phyloP scores from a whole-genome alignment of 2,329 filamentous ascomycete species.

The Onygenales sp. region DNA sequence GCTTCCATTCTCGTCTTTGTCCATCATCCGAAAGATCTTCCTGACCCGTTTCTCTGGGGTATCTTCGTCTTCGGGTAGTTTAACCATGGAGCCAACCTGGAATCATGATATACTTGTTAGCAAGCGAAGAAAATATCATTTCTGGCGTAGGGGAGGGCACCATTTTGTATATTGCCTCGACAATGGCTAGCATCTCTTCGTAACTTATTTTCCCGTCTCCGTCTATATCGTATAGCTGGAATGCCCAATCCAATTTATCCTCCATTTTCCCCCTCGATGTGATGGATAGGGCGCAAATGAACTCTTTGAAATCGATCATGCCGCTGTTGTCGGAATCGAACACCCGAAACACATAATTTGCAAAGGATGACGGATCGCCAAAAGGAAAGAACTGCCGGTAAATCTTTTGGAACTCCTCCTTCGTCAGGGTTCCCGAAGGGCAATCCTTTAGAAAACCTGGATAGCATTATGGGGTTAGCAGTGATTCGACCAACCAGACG shows the following conservation, averaged over 20 bases:
- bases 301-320: constrained; percentile 98
- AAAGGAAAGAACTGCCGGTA: constrained; percentile 99
- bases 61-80: constrained; percentile 95
- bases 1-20: constrained; percentile 98
- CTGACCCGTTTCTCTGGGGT: constrained; percentile 95
- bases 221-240: constrained; percentile 98
- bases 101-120: not conserved
- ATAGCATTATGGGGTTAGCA: not conserved
- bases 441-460: constrained; percentile 96
- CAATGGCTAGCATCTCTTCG: constrained; percentile 97
- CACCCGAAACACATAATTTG: constrained; percentile 98
- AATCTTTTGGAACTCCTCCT: constrained; percentile 99
- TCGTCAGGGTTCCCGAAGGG: constrained; percentile 90
- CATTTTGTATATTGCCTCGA: constrained; percentile 99
- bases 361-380: constrained; percentile 92
- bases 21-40: constrained; percentile 99
- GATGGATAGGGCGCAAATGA: constrained; percentile 95
- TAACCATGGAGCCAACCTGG: constrained; percentile 98
- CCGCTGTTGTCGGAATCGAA: constrained; percentile 97
- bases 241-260: constrained; percentile 98
- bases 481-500: not conserved
- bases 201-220: constrained; percentile 98
- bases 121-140: not conserved
- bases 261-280: constrained; percentile 98
- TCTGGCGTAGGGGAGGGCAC: constrained; percentile 40